phyloP scores from a whole-genome alignment of 768 basidiomycete genomes.

The Suillus sp. region DNA sequence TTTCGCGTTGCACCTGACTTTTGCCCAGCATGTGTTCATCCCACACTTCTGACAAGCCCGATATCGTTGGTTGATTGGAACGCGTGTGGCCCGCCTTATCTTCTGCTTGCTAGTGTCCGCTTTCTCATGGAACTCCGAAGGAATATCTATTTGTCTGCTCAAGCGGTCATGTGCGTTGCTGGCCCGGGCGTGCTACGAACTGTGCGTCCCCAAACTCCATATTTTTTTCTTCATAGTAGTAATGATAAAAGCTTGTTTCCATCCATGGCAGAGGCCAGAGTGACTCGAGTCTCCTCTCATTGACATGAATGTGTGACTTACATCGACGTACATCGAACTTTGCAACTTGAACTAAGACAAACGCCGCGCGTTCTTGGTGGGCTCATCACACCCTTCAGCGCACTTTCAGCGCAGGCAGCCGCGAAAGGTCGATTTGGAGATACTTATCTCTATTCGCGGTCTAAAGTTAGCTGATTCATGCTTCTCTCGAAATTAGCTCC shows the following conservation, averaged over 20 bases:
- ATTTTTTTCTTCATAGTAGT: neutral
- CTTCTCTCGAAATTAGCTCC: neutral
- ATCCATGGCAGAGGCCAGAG: neutral
- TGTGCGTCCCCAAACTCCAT: neutral
- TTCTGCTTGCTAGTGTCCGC: neutral
- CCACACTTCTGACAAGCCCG: neutral
- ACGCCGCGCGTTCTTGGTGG: neutral
- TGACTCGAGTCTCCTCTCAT: neutral
- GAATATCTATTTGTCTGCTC: neutral
- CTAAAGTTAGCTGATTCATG: neutral
- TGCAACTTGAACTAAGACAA: neutral
- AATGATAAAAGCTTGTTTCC: neutral
- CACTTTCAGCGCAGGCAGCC: neutral
- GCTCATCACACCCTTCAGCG: neutral
- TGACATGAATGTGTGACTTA: no score
- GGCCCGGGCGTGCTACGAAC: neutral
- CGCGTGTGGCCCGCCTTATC: neutral
- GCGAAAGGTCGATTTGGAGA: neutral
- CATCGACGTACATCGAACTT: neutral
- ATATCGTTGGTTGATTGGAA: neutral
- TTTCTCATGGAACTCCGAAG: conserved; percentile 7
- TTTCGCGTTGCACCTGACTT: neutral
- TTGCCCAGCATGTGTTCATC: neutral
- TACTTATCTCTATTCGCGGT: neutral
- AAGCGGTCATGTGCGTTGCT: neutral